Conservation (phyloP, 2,329 filamentous ascomycete genomes). For the Mariannaea elegans region DNA sequence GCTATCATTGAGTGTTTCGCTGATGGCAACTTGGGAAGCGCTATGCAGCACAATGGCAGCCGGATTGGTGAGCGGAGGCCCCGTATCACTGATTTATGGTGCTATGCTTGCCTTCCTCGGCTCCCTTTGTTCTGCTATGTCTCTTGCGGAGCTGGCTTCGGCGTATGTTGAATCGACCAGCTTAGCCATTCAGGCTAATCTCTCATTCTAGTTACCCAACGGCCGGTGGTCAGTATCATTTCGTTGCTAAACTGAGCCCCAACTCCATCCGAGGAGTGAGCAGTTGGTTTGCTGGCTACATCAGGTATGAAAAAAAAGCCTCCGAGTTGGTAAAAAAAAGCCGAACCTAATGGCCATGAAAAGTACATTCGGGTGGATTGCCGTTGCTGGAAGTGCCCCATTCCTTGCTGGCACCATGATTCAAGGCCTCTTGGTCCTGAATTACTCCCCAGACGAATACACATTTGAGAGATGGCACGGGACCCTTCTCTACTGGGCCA, state of each 20-base stretch:
- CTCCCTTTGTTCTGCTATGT: slow-evolving; percentile 29
- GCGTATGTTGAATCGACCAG: slow-evolving; percentile 5
- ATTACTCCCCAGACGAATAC: slow-evolving; percentile 23
- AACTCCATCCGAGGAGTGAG: background rate
- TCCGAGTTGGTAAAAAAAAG: too few species aligned
- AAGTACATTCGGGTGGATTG: slow-evolving; percentile 29
- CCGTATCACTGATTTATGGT: slow-evolving; percentile 29
- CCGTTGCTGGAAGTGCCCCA: slow-evolving; percentile 23
- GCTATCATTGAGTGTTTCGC: slow-evolving; percentile 18
- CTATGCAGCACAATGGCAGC: slow-evolving; percentile 29
- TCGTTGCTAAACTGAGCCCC: slow-evolving; percentile 19
- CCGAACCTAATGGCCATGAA: rapidly evolving
- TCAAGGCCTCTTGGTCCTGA: slow-evolving; percentile 29
- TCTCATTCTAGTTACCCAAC: slow-evolving; percentile 25
- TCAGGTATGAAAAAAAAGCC: slow-evolving; percentile 21
- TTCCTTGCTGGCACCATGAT: slow-evolving; percentile 30
- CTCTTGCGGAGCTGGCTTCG: slow-evolving; percentile 30
- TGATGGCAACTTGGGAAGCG: slow-evolving; percentile 35
- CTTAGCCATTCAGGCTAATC: too few species aligned
- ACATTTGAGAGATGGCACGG: slow-evolving; percentile 30
- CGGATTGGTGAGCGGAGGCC: slow-evolving; percentile 25
- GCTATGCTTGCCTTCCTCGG: slow-evolving; percentile 20
- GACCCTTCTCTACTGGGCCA: slow-evolving; percentile 28
- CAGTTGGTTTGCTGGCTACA: slow-evolving; percentile 30
- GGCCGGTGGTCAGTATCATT: slow-evolving; percentile 31